Conservation (phyloP, 176 grass and related monocot species). For the Themeda triandra region DNA sequence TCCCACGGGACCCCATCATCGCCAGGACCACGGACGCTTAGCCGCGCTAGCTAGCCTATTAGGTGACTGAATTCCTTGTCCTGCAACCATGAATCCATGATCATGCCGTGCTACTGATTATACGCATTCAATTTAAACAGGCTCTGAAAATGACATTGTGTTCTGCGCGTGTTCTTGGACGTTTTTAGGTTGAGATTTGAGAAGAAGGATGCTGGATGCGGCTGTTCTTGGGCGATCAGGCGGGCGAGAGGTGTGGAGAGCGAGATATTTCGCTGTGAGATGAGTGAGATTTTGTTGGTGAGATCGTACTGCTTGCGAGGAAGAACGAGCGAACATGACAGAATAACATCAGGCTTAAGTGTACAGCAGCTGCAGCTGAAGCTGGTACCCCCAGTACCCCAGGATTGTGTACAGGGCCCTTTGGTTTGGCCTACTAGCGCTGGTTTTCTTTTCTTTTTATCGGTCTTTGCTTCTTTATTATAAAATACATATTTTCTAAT, state of each 20-base stretch:
- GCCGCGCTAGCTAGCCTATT: too few relatives aligned
- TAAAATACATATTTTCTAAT: too few relatives aligned
- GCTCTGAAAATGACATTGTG: neutral
- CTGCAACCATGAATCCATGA: neutral
- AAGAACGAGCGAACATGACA: neutral
- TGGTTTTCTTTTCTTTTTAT: too few relatives aligned
- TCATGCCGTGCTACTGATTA: neutral
- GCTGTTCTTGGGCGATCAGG: too few relatives aligned
- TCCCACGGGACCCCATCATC: neutral
- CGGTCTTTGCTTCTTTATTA: too few relatives aligned
- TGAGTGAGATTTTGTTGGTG: neutral
- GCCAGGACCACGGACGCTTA: neutral
- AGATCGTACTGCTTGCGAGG: neutral
- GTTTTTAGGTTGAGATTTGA: neutral
- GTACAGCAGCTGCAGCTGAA: conserved; percentile 32
- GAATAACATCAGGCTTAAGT: neutral
- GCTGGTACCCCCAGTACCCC: too few relatives aligned
- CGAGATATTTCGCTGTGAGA: neutral
- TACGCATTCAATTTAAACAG: neutral
- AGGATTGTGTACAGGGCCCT: too few relatives aligned
- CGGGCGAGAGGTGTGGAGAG: too few relatives aligned
- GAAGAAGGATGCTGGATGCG: neutral
- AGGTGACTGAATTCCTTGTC: too few relatives aligned
- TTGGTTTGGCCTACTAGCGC: neutral
- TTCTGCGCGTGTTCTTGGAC: neutral